Percentiles rank a stretch among this genome's conserved stretches.
Conservation (phyloP, 1,284 basidiomycete species). For the Trichosporon sp. region DNA sequence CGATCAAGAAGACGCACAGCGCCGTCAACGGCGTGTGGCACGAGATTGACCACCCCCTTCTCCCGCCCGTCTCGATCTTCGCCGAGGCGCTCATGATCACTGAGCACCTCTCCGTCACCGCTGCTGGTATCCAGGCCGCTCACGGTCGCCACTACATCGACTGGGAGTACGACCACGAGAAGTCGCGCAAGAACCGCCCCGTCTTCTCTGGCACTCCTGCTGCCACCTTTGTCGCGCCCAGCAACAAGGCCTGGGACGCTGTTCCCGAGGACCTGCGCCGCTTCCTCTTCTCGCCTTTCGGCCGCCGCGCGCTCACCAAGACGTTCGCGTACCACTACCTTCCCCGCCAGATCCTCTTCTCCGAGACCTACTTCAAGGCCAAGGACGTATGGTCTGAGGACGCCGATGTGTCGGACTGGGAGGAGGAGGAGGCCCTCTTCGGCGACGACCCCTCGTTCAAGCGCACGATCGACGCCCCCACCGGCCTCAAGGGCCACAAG, state of each 20-base stretch:
- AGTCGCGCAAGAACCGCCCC: conserved; percentile 45
- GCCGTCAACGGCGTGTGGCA: conserved; percentile 64
- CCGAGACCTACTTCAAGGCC: conserved; percentile 52
- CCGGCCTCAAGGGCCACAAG: conserved; percentile 53
- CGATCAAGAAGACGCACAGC: conserved; percentile 49
- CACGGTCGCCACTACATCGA: conserved; percentile 50
- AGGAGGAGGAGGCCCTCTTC: conserved; percentile 13
- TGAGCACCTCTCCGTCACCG: conserved; percentile 56
- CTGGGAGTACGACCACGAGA: conserved; percentile 50
- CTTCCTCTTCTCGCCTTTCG: conserved; percentile 66
- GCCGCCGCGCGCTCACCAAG: conserved; percentile 56
- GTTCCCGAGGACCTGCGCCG: conserved; percentile 57
- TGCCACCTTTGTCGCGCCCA: conserved; percentile 62
- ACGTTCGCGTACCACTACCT: conserved; percentile 63
- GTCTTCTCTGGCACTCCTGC: conserved; percentile 53
- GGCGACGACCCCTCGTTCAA: conserved; percentile 50
- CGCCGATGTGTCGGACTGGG: conserved; percentile 10
- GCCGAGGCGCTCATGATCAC: conserved; percentile 57
- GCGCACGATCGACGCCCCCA: conserved; percentile 52
- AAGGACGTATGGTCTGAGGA: conserved; percentile 6
- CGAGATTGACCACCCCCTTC: conserved; percentile 57
- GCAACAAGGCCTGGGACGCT: conserved; percentile 58
- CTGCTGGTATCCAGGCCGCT: conserved; percentile 58
- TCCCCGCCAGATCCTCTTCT: conserved; percentile 56
- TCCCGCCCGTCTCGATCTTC: conserved; percentile 61